phyloP scores from a whole-genome alignment of 345 rosid genomes.

The Raphanus sativus region DNA sequence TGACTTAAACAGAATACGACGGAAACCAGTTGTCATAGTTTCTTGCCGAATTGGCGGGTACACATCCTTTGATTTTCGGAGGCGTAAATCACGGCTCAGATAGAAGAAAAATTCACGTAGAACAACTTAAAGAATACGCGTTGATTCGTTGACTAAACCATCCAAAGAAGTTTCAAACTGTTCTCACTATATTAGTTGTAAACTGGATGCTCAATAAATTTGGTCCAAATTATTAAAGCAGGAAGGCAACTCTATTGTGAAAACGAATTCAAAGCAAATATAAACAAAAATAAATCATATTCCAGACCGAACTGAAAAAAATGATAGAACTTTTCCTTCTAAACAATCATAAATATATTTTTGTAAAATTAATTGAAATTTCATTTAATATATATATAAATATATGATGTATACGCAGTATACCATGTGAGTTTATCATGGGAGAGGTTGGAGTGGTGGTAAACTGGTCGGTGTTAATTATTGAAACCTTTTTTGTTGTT shows the following conservation, averaged over 20 bases:
- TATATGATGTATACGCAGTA: slow-evolving; percentile 32
- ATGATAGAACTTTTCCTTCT: neutral
- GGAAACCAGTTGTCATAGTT: slow-evolving; percentile 36
- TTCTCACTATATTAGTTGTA: slow-evolving; percentile 30
- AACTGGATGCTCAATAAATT: slow-evolving; percentile 13
- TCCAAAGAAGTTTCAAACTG: neutral
- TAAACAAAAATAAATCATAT: neutral
- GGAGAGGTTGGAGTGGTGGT: slow-evolving; percentile 37
- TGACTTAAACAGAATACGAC: neutral
- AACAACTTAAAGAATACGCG: slow-evolving; percentile 33
- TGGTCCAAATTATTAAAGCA: neutral
- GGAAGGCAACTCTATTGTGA: neutral
- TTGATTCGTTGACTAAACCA: slow-evolving; percentile 28
- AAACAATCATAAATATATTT: neutral
- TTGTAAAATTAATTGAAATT: neutral
- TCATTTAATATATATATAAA: neutral
- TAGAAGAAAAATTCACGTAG: neutral
- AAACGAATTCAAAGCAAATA: neutral
- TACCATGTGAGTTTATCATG: slow-evolving; percentile 36
- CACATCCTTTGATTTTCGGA: slow-evolving; percentile 11
- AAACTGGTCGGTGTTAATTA: slow-evolving; percentile 20
- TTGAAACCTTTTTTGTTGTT: slow-evolving; percentile 30
- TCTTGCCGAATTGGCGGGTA: slow-evolving; percentile 37
- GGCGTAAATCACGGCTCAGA: slow-evolving; percentile 68
- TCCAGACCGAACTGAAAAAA: neutral